A percentile compares a stretch with the other conserved stretches of the same genome.
phyloP scores from a whole-genome alignment of 148 eudicot genomes.

The Fagopyrum homotropicum region DNA sequence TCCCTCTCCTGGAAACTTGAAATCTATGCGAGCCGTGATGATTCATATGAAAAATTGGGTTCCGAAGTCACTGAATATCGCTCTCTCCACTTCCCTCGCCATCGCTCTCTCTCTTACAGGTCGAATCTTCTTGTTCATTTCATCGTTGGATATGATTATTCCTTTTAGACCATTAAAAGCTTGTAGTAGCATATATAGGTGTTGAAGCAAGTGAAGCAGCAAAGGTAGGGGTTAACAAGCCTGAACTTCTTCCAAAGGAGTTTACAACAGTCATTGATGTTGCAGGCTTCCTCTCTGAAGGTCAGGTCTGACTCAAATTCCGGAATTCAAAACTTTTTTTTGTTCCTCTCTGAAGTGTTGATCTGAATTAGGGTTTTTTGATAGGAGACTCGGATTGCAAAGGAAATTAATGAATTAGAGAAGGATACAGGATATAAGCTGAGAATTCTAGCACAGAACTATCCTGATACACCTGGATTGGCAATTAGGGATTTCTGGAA shows the following conservation, averaged over 20 bases:
- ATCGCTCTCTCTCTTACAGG: slow-evolving; percentile 56
- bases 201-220: slow-evolving; percentile 76
- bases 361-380: background rate
- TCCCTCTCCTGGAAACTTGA: background rate
- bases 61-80: slow-evolving; percentile 41
- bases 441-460: slow-evolving; percentile 91
- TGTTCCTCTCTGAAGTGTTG: background rate
- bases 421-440: slow-evolving; percentile 84
- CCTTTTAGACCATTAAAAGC: background rate
- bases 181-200: background rate
- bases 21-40: background rate
- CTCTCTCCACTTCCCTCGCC: slow-evolving; percentile 61
- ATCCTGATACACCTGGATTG: slow-evolving; percentile 93
- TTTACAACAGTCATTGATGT: slow-evolving; percentile 79
- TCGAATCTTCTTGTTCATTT: background rate
- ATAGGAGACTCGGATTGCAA: slow-evolving; percentile 72
- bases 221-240: slow-evolving; percentile 84
- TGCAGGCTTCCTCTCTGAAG: slow-evolving; percentile 94
- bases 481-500: slow-evolving; percentile 92
- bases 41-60: slow-evolving; percentile 33
- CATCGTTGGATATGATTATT: background rate
- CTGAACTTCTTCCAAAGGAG: slow-evolving; percentile 85
- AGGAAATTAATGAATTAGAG: slow-evolving; percentile 64
- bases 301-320: slow-evolving; percentile 47
- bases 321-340: background rate